These are phyloP conservation scores for Cylindrotheca fusiformis DNA, from an alignment of 108 stramenopile species.

Conservation along the genomic window DNA sequence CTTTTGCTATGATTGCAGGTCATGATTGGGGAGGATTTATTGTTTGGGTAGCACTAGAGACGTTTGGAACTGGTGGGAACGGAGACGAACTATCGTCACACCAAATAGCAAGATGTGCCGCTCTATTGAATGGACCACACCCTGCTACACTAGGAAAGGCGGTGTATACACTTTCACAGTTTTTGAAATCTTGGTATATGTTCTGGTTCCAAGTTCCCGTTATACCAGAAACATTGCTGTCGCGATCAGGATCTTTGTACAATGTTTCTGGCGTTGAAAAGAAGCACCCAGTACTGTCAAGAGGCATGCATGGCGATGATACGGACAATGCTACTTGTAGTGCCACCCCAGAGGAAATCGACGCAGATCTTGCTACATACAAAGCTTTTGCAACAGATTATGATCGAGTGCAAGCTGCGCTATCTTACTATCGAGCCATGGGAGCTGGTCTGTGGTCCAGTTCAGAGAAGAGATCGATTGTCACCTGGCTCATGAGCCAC, in stretches of 20 bases:
- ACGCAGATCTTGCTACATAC: not conserved
- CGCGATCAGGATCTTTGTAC: not conserved
- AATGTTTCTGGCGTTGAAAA: not conserved
- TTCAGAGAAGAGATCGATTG: not conserved
- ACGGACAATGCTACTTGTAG: no score
- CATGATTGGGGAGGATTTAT: constrained; percentile 28
- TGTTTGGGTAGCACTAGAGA: constrained; percentile 9
- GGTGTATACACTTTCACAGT: not conserved
- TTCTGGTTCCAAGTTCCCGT: not conserved
- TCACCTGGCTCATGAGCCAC: not conserved
- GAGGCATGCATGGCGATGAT: not conserved
- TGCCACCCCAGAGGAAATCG: no score
- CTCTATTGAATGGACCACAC: not conserved
- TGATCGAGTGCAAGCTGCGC: not conserved
- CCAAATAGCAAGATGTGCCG: not conserved
- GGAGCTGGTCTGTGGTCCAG: not conserved
- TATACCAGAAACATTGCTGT: not conserved
- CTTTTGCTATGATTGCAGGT: constrained; percentile 20
- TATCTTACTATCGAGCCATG: not conserved
- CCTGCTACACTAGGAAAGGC: not conserved
- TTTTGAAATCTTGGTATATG: not conserved
- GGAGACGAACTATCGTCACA: not conserved
- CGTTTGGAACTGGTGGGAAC: not conserved
- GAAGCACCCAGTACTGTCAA: not conserved
- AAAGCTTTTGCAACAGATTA: not conserved